Base-by-base conservation (phyloP, 208 protist genomes). In the Leishmania mexicana region DNA sequence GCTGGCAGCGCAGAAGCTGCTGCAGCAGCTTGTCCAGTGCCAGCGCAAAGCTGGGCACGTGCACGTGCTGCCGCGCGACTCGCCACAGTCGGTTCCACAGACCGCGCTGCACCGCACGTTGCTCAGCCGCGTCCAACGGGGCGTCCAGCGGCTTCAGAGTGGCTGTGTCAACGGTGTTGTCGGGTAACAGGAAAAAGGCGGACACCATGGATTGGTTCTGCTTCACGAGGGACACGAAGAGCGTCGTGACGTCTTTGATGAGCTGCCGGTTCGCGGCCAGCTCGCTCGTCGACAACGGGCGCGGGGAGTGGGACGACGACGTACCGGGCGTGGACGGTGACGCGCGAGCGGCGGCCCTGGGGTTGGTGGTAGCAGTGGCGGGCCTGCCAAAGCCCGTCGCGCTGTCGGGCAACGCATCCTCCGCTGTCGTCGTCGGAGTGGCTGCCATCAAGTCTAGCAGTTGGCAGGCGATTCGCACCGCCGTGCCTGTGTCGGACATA, bases 151-250 rank as follows among this genome's bases (percentile, higher is more conserved):
- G 49, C 83, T 92, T 92, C 81, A 92, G 40, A 53, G 81, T 85
- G 19, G n/a, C 83, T 3, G 76, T 40, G 77, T 72, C 75, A 24
- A 79, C 31, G 57, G 85, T 81, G 47, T 78, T 79, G 71, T 93
- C 90, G 3, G 90, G 90, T 28, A 93, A 81, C 15, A 91, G 70
- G 6, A 93, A 75, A 75, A 93, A 90, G 49, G 77, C 65, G 64
- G 83, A 21, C 5, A 70, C 83, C 54, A 83, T 81, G 40, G 76
- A 35, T 70, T 85, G 87, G 42, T 77, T 84, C 60, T 85, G 68
- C 65, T 85, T 68, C 13, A 84, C 76, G n/a, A 88, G 80, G 2
- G 77, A 57, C 38, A 85, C 77, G 28, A 90, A 60, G 42, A 90
- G 81, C 19, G 70, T 78, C 38, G 70, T 85, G 38, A 76, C 78